Evolutionary conservation across 2,329 filamentous ascomycete species (phyloP).

Genomic region (Venturia oleaginea): DNA sequence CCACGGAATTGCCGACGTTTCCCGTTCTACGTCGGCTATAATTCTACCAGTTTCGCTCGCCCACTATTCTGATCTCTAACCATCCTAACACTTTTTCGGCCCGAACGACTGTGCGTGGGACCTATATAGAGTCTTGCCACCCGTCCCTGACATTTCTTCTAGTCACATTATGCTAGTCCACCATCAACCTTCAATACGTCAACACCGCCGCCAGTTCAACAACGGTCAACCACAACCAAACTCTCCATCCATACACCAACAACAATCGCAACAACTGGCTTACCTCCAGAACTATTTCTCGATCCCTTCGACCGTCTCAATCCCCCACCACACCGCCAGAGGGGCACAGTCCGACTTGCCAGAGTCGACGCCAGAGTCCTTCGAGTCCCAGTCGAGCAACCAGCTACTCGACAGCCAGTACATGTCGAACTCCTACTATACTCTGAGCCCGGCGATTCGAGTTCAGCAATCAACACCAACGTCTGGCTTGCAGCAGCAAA

Average conservation of each 20-base stretch:
- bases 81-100: conserved; percentile 2
- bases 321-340: neutral
- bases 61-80: conserved; percentile 3
- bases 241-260: neutral
- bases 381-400: conserved; percentile 2
- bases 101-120: neutral
- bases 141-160: neutral
- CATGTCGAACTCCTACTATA: conserved; percentile 20
- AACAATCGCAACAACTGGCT: neutral
- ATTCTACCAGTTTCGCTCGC: neutral
- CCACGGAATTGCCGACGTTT: neutral
- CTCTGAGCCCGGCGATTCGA: conserved; percentile 28
- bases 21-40: neutral
- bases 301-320: neutral
- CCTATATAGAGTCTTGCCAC: conserved; percentile 7
- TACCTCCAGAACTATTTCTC: neutral
- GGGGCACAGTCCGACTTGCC: neutral
- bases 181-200: conserved; percentile 3
- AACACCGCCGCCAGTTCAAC: neutral
- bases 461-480: conserved; percentile 33
- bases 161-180: neutral
- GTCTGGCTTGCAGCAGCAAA: conserved; percentile 22
- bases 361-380: conserved; percentile 1
- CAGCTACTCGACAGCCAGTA: conserved; percentile 7
- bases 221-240: neutral